Evolutionary conservation across 208 protist species (phyloP).

Genomic region (Wallacemonas sp.): DNA sequence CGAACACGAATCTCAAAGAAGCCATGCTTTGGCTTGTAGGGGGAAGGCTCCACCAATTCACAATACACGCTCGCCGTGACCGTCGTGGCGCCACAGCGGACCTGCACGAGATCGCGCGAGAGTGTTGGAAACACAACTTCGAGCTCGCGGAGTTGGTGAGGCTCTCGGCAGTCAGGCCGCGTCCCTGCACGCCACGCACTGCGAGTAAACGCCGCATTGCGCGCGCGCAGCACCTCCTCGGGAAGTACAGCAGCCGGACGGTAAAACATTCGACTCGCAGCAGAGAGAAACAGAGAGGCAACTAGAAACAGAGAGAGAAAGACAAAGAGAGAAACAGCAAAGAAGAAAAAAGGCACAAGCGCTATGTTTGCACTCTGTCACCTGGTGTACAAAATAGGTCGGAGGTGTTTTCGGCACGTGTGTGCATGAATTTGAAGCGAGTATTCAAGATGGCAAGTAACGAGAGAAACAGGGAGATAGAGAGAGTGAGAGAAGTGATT

Average conservation of each 20-base stretch:
- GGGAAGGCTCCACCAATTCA: slow-evolving; percentile 93
- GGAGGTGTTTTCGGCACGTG: too few relatives aligned
- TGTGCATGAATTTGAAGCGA: too few relatives aligned
- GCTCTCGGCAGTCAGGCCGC: slow-evolving; percentile 71
- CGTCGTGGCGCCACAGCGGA: slow-evolving; percentile 88
- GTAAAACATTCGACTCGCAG: slow-evolving; percentile 30
- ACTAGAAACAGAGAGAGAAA: background rate
- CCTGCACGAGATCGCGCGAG: slow-evolving; percentile 70
- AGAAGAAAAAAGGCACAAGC: too few relatives aligned
- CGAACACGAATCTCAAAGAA: slow-evolving; percentile 92
- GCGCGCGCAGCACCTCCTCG: slow-evolving; percentile 53
- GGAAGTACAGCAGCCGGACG: slow-evolving; percentile 44
- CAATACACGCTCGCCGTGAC: slow-evolving; percentile 79
- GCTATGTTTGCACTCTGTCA: too few relatives aligned
- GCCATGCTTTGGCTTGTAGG: slow-evolving; percentile 94
- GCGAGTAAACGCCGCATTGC: slow-evolving; percentile 67
- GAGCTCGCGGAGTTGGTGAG: slow-evolving; percentile 70
- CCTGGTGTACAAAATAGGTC: too few relatives aligned
- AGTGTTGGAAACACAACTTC: slow-evolving; percentile 70
- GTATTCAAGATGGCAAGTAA: background rate
- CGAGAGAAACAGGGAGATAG: background rate
- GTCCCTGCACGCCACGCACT: slow-evolving; percentile 68
- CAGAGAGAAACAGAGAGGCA: background rate
- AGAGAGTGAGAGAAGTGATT: background rate
- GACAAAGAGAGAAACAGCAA: too few relatives aligned